Percentiles rank a stretch among this genome's conserved stretches.
Conservation (phyloP, 2,329 filamentous ascomycete species). For the Aspergillus sp. region DNA sequence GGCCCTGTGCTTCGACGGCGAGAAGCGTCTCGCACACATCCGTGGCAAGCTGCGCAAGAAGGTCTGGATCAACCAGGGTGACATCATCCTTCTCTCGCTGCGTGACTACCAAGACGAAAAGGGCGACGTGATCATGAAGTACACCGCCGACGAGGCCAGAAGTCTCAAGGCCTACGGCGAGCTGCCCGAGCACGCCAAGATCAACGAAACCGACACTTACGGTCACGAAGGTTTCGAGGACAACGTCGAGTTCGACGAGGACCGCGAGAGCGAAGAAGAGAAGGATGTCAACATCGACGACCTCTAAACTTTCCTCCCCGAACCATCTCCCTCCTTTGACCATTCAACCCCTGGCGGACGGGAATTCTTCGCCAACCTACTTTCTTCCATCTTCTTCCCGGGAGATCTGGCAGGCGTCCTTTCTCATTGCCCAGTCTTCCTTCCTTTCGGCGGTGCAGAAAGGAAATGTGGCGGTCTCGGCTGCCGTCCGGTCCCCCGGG, state of each 20-base stretch:
- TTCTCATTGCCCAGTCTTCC: not conserved
- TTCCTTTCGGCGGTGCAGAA: not conserved
- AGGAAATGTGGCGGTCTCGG: slow-evolving; percentile 4
- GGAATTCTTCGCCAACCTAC: slow-evolving; percentile 22
- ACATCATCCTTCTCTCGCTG: slow-evolving; percentile 85
- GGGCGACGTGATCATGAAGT: slow-evolving; percentile 91
- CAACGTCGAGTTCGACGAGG: slow-evolving; percentile 99
- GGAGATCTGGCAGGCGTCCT: slow-evolving; percentile 8
- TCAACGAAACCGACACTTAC: slow-evolving; percentile 97
- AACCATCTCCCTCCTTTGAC: slow-evolving; percentile 23
- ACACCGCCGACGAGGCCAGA: slow-evolving; percentile 92
- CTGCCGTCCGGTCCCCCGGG: slow-evolving; percentile 6
- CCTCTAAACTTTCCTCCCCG: slow-evolving; percentile 61
- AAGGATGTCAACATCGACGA: slow-evolving; percentile 95
- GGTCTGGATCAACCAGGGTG: slow-evolving; percentile 99
- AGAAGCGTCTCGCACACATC: slow-evolving; percentile 79
- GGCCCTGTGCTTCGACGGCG: slow-evolving; percentile 92
- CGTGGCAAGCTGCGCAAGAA: slow-evolving; percentile 99
- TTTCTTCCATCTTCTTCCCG: slow-evolving; percentile 3
- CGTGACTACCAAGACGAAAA: slow-evolving; percentile 94
- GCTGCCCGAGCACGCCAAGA: slow-evolving; percentile 95
- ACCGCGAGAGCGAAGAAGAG: slow-evolving; percentile 66
- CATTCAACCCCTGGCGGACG: slow-evolving; percentile 28
- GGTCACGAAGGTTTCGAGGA: slow-evolving; percentile 90
- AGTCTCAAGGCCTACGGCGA: slow-evolving; percentile 96